Evolutionary conservation across 2,329 filamentous ascomycete genomes (phyloP), one percentile per base, ranked within the genome.

Genomic region (Aureobasidium leucospermi): DNA sequence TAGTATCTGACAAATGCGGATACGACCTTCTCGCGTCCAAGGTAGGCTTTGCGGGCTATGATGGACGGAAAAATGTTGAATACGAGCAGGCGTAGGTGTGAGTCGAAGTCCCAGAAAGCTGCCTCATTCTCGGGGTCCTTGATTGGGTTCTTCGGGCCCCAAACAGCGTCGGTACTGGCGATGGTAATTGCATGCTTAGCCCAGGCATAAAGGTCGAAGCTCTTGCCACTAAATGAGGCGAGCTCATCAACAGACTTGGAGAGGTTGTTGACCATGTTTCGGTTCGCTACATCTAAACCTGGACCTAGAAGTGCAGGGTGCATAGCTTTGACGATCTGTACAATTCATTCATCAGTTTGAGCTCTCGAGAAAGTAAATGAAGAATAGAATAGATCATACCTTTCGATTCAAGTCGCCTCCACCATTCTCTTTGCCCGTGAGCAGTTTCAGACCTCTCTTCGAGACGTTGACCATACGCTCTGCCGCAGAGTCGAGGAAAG

Each of bases 121-220:
- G 75, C 65, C 1, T 75, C 56, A 3, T 78, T 61, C 9, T 62
- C 62, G 2, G 69, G 65, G 8, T 76, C 65, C 0, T 64, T 51
- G 31, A 79, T 69, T 0, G 76, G 76, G 58, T 79, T 77, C 1
- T 73, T 62, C 1, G 73, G 69, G 1, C 78, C 78, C 52, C 75
- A 78, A n/a, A 80, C 67, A 3, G 74, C 70, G 31, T 70, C 62
- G 9, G 69, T 69, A 0, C 73, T 75, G 6, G 75, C 74, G 3
- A 72, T 52, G 1, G 71, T 73, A 57, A 78, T 71, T 1, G 70
- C 61, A 7, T 72, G 61, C n/a, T 73, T 67, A 11, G 72, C 42
- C 74, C 74, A 78, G 0, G 67, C 36, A 61, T 68, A 79, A 0
- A 79, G 46, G 10, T 74, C 74, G 16, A 59, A 41, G 15, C 13